Evolutionary conservation across 495 filamentous ascomycete species (phyloP).

Genomic region (Annulohypoxylon bovei): DNA sequence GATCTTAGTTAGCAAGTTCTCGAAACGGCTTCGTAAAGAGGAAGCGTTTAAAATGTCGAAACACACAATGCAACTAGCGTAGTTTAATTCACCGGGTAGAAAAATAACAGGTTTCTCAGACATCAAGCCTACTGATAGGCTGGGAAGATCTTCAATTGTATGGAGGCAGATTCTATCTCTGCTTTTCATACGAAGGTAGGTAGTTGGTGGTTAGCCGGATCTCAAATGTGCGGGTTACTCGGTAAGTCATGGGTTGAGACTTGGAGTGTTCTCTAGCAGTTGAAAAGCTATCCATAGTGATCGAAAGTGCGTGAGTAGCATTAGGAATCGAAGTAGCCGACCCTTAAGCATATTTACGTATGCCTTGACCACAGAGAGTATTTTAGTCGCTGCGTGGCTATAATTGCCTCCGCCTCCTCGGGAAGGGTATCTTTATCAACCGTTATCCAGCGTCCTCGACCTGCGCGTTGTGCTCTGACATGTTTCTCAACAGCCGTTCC

Average conservation of each 20-base stretch:
- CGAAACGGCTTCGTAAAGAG: conserved; percentile 6
- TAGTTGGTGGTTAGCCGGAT: background rate
- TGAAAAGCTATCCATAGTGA: no score
- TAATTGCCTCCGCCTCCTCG: conserved; percentile 24
- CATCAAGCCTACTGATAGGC: background rate
- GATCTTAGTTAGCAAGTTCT: conserved; percentile 2
- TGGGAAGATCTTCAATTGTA: background rate
- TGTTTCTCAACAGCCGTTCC: conserved; percentile 52
- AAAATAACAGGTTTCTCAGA: background rate
- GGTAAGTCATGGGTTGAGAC: background rate
- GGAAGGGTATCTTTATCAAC: conserved; percentile 50
- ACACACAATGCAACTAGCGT: background rate
- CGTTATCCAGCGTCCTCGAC: conserved; percentile 51
- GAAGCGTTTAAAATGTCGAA: conserved; percentile 11
- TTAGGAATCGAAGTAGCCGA: no score
- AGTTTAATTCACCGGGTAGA: background rate
- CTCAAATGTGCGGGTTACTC: background rate
- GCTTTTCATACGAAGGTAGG: background rate
- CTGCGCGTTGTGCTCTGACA: conserved; percentile 47
- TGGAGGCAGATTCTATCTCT: background rate
- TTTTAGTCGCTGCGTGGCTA: conserved; percentile 5
- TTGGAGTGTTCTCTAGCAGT: no score
- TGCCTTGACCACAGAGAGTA: background rate
- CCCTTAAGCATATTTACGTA: no score
- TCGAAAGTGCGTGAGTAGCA: no score